Base-by-base conservation (phyloP, 2,329 filamentous ascomycete species). In the Proliferodiscus dingleyae region DNA sequence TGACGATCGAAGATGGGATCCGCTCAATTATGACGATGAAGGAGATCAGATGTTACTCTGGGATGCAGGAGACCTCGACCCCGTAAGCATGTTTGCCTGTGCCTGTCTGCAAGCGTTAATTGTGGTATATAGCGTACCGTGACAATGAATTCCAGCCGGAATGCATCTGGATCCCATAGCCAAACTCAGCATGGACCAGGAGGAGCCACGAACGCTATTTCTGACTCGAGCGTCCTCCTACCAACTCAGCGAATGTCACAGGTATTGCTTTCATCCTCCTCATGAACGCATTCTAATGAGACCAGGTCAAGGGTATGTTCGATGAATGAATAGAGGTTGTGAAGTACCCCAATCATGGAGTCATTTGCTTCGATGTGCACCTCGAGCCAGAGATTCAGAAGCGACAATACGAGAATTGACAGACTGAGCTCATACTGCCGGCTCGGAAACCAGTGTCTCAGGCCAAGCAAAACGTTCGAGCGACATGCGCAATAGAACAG, bases 191-290 rank as follows among this genome's bases (percentile, higher is more conserved):
- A 42, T 41, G 42, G 29, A 5, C 15, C 26, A 3, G 32, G 15
- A 21, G 15, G 32, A 2, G 16, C 36, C 21, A 32, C 29, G 2
- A 47, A 49, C 38, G 37, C 36, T 18, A 28, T 43, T 33, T 28
- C 45, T 3, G 24, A 29, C 13, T 46, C 57, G n/a, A 61, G 57
- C 13, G 53, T 73, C 2, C 59, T 90, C 44, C 81, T 85, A 52
- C 85, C 87, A 18, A 90, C 87, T 2, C 87, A 91, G 62, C 77
- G 78, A 44, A 69, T 89, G 23, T 85, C 84, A 16, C 78, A 90
- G 59, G 82, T 84, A 48, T 67, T 73, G 53, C 40, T 61, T 37
- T 15, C 32, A 10, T 24, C 8, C 26, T 22, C 67, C 19, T 10
- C 7, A 6, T 24, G 26, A 8, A 28, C 10, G 18, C n/a, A 24